Percentiles rank a stretch among this genome's conserved stretches.
phyloP scores from a whole-genome alignment of 2,329 filamentous ascomycete species.

The Ilyonectria robusta region DNA sequence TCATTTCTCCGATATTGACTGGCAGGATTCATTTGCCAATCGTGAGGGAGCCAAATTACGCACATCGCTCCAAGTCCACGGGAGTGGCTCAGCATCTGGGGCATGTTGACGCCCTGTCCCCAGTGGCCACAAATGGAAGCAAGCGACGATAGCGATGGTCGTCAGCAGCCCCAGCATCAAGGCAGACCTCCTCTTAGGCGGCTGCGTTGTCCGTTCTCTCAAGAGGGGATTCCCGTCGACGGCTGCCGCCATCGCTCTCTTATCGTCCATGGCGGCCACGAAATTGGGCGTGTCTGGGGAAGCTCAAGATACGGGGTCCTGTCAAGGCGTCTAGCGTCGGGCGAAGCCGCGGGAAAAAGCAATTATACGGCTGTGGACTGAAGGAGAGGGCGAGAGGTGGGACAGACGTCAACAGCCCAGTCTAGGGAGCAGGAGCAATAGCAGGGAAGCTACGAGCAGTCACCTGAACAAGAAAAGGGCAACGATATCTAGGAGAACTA shows the following conservation, averaged over 20 bases:
- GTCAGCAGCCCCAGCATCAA: slow-evolving; percentile 39
- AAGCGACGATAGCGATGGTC: slow-evolving; percentile 35
- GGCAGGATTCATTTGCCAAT: not conserved
- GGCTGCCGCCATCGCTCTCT: slow-evolving; percentile 11
- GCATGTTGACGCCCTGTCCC: slow-evolving; percentile 14
- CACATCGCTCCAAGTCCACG: slow-evolving; percentile 48
- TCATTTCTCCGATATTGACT: not conserved
- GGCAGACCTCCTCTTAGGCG: slow-evolving; percentile 20
- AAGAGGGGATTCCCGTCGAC: slow-evolving; percentile 36
- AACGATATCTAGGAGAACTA: not conserved
- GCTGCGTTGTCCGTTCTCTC: slow-evolving; percentile 17
- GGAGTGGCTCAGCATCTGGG: slow-evolving; percentile 13
- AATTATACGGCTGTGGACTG: slow-evolving; percentile 11
- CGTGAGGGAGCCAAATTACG: not conserved
- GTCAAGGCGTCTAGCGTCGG: not conserved
- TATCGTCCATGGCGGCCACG: slow-evolving; percentile 36
- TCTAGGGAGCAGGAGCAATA: not conserved
- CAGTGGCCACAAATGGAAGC: slow-evolving; percentile 39
- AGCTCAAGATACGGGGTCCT: slow-evolving; percentile 2
- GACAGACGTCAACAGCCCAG: slow-evolving; percentile 7
- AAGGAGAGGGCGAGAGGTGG: not conserved
- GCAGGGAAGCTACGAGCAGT: not conserved
- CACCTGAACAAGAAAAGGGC: not conserved
- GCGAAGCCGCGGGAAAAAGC: slow-evolving; percentile 20
- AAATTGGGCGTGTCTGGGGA: not conserved